These are phyloP conservation scores for Anethum foeniculum DNA, from an alignment of 140 eudicot genomes.

Conservation along the genomic window DNA sequence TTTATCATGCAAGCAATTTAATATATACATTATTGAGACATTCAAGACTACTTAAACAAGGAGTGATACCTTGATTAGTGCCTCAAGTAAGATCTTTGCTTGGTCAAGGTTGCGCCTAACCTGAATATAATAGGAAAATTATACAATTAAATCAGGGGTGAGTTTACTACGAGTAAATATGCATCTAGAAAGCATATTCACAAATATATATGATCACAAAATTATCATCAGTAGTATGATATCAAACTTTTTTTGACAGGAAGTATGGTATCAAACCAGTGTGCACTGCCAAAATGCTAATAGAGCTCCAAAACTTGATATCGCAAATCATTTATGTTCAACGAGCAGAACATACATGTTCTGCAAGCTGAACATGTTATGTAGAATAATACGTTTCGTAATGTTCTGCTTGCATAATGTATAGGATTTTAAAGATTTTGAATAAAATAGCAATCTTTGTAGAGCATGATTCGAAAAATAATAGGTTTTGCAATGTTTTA, in stretches of 20 bases:
- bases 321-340: too few species aligned
- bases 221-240: background rate
- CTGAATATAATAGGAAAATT: slow-evolving; percentile 26
- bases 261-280: background rate
- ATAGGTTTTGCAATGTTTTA: too few species aligned
- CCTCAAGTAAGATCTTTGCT: slow-evolving; percentile 85
- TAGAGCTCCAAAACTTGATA: background rate
- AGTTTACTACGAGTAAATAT: background rate
- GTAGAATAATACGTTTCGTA: too few species aligned
- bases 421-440: too few species aligned
- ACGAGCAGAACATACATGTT: too few species aligned
- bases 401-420: too few species aligned
- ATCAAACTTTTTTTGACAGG: background rate
- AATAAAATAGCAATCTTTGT: too few species aligned
- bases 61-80: slow-evolving; percentile 62
- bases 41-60: background rate
- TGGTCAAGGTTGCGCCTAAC: slow-evolving; percentile 99
- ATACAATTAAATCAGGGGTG: background rate
- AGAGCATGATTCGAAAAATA: too few species aligned
- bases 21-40: background rate
- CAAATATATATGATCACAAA: background rate
- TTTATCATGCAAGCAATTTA: background rate
- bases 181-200: background rate
- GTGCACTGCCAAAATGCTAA: background rate
- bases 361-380: too few species aligned